Evolutionary conservation across 106 monocot genomes (phyloP).

Genomic region (Narthecium ossifragum): DNA sequence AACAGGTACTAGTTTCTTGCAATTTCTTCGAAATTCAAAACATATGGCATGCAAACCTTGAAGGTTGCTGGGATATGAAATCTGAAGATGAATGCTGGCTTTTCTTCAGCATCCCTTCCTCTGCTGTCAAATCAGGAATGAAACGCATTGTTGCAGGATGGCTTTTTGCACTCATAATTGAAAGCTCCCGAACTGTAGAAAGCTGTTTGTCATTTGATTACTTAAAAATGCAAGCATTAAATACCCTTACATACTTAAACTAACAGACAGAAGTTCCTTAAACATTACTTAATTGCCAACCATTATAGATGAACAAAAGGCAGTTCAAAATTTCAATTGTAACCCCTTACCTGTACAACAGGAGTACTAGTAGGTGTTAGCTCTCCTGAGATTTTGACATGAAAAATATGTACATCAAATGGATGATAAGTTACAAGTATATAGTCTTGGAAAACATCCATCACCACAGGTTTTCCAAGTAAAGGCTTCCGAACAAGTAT

Average conservation of each 20-base stretch:
- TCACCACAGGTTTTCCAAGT: conserved; percentile 84
- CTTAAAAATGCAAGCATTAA: conserved; percentile 24
- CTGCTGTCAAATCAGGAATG: conserved; percentile 49
- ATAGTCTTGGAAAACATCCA: conserved; percentile 93
- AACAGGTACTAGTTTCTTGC: background rate
- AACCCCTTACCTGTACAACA: conserved; percentile 61
- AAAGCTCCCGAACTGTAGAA: conserved; percentile 94
- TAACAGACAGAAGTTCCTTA: no score
- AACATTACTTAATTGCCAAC: no score
- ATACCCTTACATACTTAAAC: conserved; percentile 6
- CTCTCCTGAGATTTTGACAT: conserved; percentile 76
- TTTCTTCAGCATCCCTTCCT: conserved; percentile 26
- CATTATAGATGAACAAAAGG: no score
- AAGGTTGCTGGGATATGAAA: conserved; percentile 48
- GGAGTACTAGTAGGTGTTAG: conserved; percentile 69
- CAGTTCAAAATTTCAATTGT: background rate
- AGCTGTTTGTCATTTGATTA: conserved; percentile 87
- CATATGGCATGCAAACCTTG: conserved; percentile 44
- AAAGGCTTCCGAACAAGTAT: conserved; percentile 77
- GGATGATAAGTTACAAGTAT: conserved; percentile 89
- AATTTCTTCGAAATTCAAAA: background rate
- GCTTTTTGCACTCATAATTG: conserved; percentile 96
- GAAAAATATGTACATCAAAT: conserved; percentile 97
- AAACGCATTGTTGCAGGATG: conserved; percentile 92
- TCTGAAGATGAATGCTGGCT: conserved; percentile 21